A percentile compares a stretch with the other conserved stretches of the same genome.
Evolutionary conservation across 1,284 basidiomycete genomes (phyloP).

Genomic region (Boletus chippewaensis): DNA sequence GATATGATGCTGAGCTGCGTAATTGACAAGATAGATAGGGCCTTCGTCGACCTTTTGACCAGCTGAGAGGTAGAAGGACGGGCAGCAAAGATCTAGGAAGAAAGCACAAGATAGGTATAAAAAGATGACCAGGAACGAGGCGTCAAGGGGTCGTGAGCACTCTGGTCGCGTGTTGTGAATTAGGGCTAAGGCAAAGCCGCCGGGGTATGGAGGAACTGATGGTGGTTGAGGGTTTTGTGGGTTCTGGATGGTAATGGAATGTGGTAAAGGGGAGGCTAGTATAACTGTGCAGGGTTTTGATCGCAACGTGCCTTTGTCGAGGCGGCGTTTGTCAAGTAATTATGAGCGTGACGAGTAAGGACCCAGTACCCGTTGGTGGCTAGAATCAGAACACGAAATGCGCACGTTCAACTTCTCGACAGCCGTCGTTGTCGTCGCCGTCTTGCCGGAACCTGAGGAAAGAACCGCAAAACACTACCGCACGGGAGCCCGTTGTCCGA

Average conservation of each 20-base stretch:
- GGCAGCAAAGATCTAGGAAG: conserved; percentile 37
- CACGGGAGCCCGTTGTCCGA: conserved; percentile 15
- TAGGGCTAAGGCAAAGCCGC: conserved; percentile 29
- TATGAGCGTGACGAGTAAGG: conserved; percentile 26
- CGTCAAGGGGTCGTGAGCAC: conserved; percentile 47
- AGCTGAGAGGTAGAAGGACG: conserved; percentile 29
- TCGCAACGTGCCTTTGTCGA: conserved; percentile 64
- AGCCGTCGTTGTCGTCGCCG: conserved; percentile 14
- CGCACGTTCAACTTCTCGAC: conserved; percentile 21
- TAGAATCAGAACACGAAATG: conserved; percentile 20
- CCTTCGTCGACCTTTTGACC: conserved; percentile 34
- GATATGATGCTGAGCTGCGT: conserved; percentile 38
- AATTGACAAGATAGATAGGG: conserved; percentile 44
- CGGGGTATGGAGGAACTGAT: conserved; percentile 27
- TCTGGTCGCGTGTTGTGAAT: conserved; percentile 37
- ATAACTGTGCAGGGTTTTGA: conserved; percentile 54
- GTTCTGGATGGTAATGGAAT: conserved; percentile 41
- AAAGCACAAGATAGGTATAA: conserved; percentile 55
- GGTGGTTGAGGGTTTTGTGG: conserved; percentile 35
- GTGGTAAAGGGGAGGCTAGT: conserved; percentile 55
- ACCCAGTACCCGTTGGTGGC: conserved; percentile 15
- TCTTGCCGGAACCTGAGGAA: conserved; percentile 5
- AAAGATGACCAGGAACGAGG: conserved; percentile 39
- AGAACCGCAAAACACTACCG: conserved; percentile 5
- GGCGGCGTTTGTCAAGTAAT: conserved; percentile 40